These are phyloP conservation scores for Talaromyces stipitatus DNA, from an alignment of 495 filamentous ascomycete species.

Conservation along the genomic window DNA sequence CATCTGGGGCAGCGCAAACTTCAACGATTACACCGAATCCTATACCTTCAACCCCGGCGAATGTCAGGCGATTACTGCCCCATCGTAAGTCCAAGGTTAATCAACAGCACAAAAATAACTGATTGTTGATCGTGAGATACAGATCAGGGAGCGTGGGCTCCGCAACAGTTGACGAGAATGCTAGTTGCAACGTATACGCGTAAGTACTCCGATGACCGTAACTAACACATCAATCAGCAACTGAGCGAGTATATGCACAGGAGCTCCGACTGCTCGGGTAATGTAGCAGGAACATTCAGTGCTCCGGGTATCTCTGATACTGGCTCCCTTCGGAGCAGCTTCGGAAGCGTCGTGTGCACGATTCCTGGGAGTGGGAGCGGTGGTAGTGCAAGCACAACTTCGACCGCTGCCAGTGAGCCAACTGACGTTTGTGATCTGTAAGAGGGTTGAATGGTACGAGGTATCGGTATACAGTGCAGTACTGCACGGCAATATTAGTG, in stretches of 20 bases:
- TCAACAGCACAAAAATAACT: not conserved
- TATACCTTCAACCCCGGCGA: slow-evolving; percentile 2
- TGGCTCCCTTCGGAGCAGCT: not conserved
- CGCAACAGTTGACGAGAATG: slow-evolving; percentile 5
- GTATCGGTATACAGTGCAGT: no score
- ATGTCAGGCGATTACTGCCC: not conserved
- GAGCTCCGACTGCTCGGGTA: not conserved
- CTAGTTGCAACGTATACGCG: slow-evolving; percentile 4
- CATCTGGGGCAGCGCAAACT: not conserved
- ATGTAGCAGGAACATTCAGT: slow-evolving; percentile 1
- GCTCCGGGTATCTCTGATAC: slow-evolving; percentile 6
- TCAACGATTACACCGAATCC: not conserved
- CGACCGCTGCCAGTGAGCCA: not conserved
- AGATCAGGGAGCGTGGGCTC: not conserved
- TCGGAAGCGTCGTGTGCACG: not conserved
- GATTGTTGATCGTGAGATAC: not conserved
- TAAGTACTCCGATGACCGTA: not conserved
- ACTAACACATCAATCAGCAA: not conserved
- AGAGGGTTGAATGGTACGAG: not conserved
- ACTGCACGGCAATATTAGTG: no score
- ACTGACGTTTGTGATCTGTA: not conserved
- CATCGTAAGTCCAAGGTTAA: not conserved
- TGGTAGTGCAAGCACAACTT: not conserved
- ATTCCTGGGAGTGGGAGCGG: not conserved
- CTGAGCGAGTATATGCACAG: not conserved